Percentiles rank a stretch among this genome's conserved stretches.
Evolutionary conservation across 2,329 filamentous ascomycete species (phyloP).

Genomic region (Fusarium nodosum): DNA sequence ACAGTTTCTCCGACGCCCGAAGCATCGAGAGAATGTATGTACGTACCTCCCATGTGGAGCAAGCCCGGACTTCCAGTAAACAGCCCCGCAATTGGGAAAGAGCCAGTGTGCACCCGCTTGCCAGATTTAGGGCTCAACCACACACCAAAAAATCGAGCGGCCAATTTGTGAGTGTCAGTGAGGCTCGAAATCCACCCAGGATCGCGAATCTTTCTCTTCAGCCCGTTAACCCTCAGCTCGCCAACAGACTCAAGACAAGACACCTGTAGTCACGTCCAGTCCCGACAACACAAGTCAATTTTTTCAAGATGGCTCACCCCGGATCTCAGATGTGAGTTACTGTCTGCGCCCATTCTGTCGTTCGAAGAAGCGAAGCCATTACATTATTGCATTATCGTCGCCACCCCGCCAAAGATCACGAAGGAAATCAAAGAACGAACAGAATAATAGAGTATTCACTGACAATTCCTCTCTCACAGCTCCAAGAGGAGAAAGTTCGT

Average conservation of each 20-base stretch:
- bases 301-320: conserved; percentile 70
- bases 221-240: conserved; percentile 56
- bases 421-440: conserved; percentile 11
- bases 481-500: conserved; percentile 96
- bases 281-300: conserved; percentile 49
- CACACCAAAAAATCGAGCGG: conserved; percentile 52
- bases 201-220: conserved; percentile 52
- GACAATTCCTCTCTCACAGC: conserved; percentile 61
- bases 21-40: not conserved
- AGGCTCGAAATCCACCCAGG: conserved; percentile 50
- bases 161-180: conserved; percentile 42
- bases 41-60: not conserved
- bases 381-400: conserved; percentile 2
- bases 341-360: conserved; percentile 16
- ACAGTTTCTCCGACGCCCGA: conserved; percentile 41
- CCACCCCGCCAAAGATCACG: conserved; percentile 25
- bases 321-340: conserved; percentile 73
- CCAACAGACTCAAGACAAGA: conserved; percentile 48
- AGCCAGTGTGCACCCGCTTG: conserved; percentile 31
- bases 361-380: conserved; percentile 16
- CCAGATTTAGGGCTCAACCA: conserved; percentile 53
- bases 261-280: conserved; percentile 46
- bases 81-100: conserved; percentile 4
- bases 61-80: not conserved
- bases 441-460: conserved; percentile 35